Conservation (phyloP, 495 filamentous ascomycete genomes). For the Tuber borchii region DNA sequence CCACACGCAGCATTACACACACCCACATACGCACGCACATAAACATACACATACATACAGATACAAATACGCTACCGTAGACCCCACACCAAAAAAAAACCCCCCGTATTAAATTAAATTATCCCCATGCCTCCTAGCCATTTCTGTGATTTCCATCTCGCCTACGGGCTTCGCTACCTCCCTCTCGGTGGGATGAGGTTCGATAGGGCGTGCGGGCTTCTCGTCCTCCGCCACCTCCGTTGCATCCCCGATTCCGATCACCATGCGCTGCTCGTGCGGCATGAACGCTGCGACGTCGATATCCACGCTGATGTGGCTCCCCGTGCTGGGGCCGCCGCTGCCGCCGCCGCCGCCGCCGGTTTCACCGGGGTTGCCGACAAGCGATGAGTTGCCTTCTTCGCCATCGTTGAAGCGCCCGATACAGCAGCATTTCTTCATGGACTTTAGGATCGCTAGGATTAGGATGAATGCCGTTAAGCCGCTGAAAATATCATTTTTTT, state of each 20-base stretch:
- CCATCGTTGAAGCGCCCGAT: not conserved
- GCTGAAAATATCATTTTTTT: not conserved
- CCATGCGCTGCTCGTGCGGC: slow-evolving; percentile 1
- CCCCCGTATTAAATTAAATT: not conserved
- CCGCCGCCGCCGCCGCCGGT: not conserved
- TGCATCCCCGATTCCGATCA: not conserved
- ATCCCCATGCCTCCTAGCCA: not conserved
- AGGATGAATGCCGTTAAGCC: not conserved
- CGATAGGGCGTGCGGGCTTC: not conserved
- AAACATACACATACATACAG: not conserved
- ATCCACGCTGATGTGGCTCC: not conserved
- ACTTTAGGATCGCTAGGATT: not conserved
- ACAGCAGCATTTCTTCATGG: not conserved
- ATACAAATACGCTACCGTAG: not conserved
- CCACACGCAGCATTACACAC: not conserved
- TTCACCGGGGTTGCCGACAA: not conserved
- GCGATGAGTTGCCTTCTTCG: not conserved
- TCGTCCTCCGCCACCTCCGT: slow-evolving; percentile 3
- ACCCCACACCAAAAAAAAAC: not conserved
- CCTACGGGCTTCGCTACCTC: not conserved
- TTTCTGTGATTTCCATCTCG: slow-evolving; percentile 1
- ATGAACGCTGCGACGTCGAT: not conserved
- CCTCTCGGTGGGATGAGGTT: not conserved
- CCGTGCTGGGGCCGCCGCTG: not conserved
- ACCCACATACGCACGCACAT: not conserved